Conservation (phyloP, 345 rosid genomes). For the Punica granatum region DNA sequence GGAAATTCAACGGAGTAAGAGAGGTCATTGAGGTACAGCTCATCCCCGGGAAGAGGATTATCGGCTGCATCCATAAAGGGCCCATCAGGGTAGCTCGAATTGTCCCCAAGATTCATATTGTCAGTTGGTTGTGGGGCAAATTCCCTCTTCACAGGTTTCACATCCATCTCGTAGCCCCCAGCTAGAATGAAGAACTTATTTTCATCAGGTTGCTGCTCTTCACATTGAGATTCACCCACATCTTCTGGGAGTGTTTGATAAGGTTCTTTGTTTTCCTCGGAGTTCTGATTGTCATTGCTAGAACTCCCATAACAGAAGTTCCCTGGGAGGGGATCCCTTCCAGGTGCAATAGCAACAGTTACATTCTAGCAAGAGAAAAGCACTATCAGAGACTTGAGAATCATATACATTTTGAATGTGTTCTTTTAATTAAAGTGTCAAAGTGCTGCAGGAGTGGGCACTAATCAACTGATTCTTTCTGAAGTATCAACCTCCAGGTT, state of each 20-base stretch:
- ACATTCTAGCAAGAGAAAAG: constrained; percentile 28
- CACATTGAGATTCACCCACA: constrained; percentile 20
- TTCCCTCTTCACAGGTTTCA: constrained; percentile 35
- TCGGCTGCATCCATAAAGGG: constrained; percentile 39
- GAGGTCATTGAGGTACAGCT: constrained; percentile 57
- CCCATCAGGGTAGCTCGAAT: constrained; percentile 29
- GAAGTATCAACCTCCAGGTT: neutral
- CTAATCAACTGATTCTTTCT: neutral
- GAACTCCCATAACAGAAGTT: constrained; percentile 50
- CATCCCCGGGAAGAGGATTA: constrained; percentile 36
- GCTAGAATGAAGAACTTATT: constrained; percentile 28
- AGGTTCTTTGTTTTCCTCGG: constrained; percentile 30
- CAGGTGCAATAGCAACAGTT: constrained; percentile 27
- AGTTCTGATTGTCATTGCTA: constrained; percentile 36
- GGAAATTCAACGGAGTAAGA: constrained; percentile 31
- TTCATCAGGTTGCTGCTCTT: constrained; percentile 22
- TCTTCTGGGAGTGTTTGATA: constrained; percentile 37
- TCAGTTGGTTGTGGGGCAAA: constrained; percentile 27
- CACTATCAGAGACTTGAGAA: neutral
- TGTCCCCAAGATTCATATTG: constrained; percentile 23
- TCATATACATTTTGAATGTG: neutral
- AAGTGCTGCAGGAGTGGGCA: neutral
- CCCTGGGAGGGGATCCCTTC: constrained; percentile 29
- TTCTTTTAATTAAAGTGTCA: neutral
- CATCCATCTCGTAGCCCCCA: constrained; percentile 29